phyloP scores from a whole-genome alignment of 116 monocot genomes.

The Posidonia oceanica region DNA sequence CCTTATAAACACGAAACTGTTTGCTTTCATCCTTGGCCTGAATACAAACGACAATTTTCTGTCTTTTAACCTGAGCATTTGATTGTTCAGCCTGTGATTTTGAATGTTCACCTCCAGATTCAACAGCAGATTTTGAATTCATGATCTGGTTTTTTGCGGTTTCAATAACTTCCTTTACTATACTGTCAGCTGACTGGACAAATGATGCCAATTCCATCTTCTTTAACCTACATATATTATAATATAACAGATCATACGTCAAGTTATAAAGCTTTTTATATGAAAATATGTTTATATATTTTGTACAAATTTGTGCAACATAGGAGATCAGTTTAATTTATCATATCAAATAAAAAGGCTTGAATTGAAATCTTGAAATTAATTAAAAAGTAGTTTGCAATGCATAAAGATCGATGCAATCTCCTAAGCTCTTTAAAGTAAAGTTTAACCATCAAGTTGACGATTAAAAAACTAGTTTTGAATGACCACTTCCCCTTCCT shows the following conservation, averaged over 20 bases:
- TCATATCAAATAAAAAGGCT: too few species aligned
- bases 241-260: neutral
- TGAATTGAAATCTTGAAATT: too few species aligned
- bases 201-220: slow-evolving; percentile 67
- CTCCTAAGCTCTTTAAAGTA: too few species aligned
- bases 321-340: too few species aligned
- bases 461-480: too few species aligned
- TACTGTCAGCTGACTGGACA: slow-evolving; percentile 44
- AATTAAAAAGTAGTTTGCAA: too few species aligned
- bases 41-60: slow-evolving; percentile 72
- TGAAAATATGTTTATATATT: too few species aligned
- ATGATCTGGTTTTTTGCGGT: slow-evolving; percentile 27
- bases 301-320: too few species aligned
- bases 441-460: too few species aligned
- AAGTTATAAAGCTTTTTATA: too few species aligned
- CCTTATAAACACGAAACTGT: slow-evolving; percentile 75
- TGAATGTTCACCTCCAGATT: slow-evolving; percentile 3
- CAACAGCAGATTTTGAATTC: slow-evolving; percentile 12
- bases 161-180: slow-evolving; percentile 38
- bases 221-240: slow-evolving; percentile 28
- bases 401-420: too few species aligned
- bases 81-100: neutral
- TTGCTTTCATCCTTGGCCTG: slow-evolving; percentile 67
- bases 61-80: slow-evolving; percentile 18
- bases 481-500: too few species aligned